Base-by-base conservation (phyloP, 2,329 filamentous ascomycete genomes). In the Diaporthe capsici region DNA sequence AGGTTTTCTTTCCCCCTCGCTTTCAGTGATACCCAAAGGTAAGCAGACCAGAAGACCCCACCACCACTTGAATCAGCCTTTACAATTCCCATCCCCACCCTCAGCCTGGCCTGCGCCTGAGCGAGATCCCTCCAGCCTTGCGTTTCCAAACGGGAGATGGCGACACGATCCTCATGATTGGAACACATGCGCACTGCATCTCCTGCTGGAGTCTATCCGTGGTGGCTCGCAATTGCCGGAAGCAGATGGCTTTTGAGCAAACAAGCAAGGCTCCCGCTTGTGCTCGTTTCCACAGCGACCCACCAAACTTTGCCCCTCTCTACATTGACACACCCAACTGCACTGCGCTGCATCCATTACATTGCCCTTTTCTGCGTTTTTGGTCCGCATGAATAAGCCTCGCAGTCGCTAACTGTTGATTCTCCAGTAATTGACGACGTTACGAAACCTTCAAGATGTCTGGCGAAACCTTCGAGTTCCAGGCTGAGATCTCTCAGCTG, bases 401-500 rank as follows among this genome's bases (percentile, higher is more conserved):
- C 10, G 20, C 12, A 2, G 4, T 47, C n/a, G n/a, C 73, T 75
- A 28, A 75, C 70, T 63, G 20, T 58, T 3, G 9, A 37, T 31
- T 17, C 8, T 34, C 9, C 70, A 77, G 75, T 71, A 60, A 65
- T 77, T 77, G 49, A 75, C 75, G 75, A 73, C 53, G 20, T 74
- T 73, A 77, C 75, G 73, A 70, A 70, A 71, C 67, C 70, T 67
- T 81, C 88, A 94, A 86, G 86, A 98, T 98, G 95, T 88, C 95
- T 87, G 96, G 79, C 74, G 83, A 98, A 91, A 98, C 96, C 82
- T 99, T 99, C 90, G 96, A 98, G 94, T 99, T 98, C 91, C 97
- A 99, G 94, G 97, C 97, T 94, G 97, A 99, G 94, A 99, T 99
- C 86, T 98, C 96, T 94, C 97, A 99, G 95, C 95, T 99, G 81